Evolutionary conservation across 2,329 filamentous ascomycete genomes (phyloP), one percentile per base, ranked within the genome.

Genomic region (Colletotrichum sp.): DNA sequence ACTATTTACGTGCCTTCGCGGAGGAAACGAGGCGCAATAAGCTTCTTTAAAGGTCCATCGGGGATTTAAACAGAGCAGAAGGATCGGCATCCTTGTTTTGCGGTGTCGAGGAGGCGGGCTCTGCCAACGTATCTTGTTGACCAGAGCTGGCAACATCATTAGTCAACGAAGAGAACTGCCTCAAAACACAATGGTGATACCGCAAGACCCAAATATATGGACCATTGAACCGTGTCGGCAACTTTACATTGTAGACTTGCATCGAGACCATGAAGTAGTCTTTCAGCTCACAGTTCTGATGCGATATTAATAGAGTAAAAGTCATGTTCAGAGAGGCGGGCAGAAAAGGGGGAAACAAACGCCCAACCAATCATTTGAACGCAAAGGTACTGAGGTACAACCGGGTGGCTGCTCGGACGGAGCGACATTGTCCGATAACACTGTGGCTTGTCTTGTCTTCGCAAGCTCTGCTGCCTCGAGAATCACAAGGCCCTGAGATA

Each of bases 401-500:
- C 18, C 8, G 18, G 39, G 39, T n/a, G 39, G 9, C 39, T 49
- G 3, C 39, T 9, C 18, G 3, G 16, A 12, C 9, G 18, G 9
- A 49, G 15, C 9, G n/a, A 21, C 6, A 49, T 21, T 12, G n/a
- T 21, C 18, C 44, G n/a, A 49, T 13, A 7, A 21, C 10, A 49
- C n/a, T n/a, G 44, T 21, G 18, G n/a, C 44, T 21, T 21, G 10
- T 49, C 9, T 49, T 21, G 18, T 49, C n/a, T 21, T 49, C n/a
- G n/a, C 18, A 49, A 49, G 18, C n/a, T n/a, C n/a, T 49, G 44
- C 44, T 21, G 10, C 44, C 44, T 21, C 8, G 4, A 18, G 36
- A 44, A 49, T 21, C n/a, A 49, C 44, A 49, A 7, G 44, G 0
- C n/a, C 10, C 18, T 6, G 44, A 0, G 3, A 21, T 0, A 49